Conservation (phyloP, 2,329 filamentous ascomycete species). For the Colletotrichum endophyticum region DNA sequence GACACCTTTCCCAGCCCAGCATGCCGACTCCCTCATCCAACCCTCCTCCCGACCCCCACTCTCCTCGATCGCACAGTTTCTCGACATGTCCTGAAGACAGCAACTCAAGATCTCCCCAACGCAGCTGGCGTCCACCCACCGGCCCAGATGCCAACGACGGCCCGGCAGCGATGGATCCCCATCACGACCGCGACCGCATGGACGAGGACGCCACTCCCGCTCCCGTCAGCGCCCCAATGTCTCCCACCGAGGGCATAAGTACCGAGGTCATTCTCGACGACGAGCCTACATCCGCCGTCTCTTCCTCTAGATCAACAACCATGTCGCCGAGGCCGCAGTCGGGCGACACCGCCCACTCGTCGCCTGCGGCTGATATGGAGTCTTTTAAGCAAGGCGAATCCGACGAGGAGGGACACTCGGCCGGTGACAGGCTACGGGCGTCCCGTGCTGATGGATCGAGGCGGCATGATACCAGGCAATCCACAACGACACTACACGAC, state of each 20-base stretch:
- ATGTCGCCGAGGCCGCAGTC: slow-evolving; percentile 48
- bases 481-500: background rate
- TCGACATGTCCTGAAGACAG: slow-evolving; percentile 50
- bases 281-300: slow-evolving; percentile 23
- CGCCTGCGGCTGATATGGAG: slow-evolving; percentile 35
- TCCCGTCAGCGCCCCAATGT: slow-evolving; percentile 21
- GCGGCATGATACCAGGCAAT: background rate
- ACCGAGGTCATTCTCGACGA: slow-evolving; percentile 25
- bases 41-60: slow-evolving; percentile 40
- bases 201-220: slow-evolving; percentile 29
- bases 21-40: slow-evolving; percentile 54
- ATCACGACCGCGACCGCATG: slow-evolving; percentile 27
- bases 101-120: slow-evolving; percentile 18
- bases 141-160: background rate
- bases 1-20: slow-evolving; percentile 21
- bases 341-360: slow-evolving; percentile 34
- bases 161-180: slow-evolving; percentile 26
- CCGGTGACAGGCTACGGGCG: background rate
- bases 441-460: background rate
- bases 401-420: slow-evolving; percentile 34
- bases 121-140: slow-evolving; percentile 19
- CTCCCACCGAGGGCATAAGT: slow-evolving; percentile 9
- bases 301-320: slow-evolving; percentile 45
- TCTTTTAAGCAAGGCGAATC: slow-evolving; percentile 43
- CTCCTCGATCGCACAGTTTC: slow-evolving; percentile 41